Evolutionary conservation across 768 basidiomycete genomes (phyloP).

Genomic region (Termitomyces titanicus): DNA sequence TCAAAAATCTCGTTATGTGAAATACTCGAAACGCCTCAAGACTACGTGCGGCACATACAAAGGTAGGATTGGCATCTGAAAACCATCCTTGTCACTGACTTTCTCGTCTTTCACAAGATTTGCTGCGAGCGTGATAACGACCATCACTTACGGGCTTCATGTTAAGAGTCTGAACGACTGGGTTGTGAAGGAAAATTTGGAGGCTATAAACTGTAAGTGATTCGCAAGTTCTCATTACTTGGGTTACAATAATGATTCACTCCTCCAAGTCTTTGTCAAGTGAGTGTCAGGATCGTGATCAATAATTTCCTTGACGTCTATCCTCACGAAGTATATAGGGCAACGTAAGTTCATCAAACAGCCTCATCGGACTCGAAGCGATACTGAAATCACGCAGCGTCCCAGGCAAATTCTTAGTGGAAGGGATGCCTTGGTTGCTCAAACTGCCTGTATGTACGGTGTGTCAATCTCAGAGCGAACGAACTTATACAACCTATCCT

Average conservation of each 20-base stretch:
- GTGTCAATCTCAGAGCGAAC: too few species aligned
- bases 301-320: background rate
- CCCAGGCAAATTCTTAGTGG: slow-evolving; percentile 2
- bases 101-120: slow-evolving; percentile 23
- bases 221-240: background rate
- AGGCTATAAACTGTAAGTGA: slow-evolving; percentile 37
- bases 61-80: slow-evolving; percentile 19
- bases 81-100: background rate
- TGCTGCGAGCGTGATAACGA: slow-evolving; percentile 41
- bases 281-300: background rate
- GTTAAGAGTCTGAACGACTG: slow-evolving; percentile 44
- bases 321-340: too few species aligned
- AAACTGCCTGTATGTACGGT: too few species aligned
- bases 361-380: too few species aligned
- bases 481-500: too few species aligned
- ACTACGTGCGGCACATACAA: slow-evolving; percentile 38
- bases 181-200: slow-evolving; percentile 44
- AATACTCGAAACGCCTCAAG: slow-evolving; percentile 32
- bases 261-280: slow-evolving; percentile 1
- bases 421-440: background rate
- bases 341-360: background rate
- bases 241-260: background rate
- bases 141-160: slow-evolving; percentile 40
- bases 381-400: background rate
- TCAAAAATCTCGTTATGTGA: slow-evolving; percentile 41